Evolutionary conservation across 2,329 filamentous ascomycete species (phyloP).

Genomic region (Byssochlamys sp.): DNA sequence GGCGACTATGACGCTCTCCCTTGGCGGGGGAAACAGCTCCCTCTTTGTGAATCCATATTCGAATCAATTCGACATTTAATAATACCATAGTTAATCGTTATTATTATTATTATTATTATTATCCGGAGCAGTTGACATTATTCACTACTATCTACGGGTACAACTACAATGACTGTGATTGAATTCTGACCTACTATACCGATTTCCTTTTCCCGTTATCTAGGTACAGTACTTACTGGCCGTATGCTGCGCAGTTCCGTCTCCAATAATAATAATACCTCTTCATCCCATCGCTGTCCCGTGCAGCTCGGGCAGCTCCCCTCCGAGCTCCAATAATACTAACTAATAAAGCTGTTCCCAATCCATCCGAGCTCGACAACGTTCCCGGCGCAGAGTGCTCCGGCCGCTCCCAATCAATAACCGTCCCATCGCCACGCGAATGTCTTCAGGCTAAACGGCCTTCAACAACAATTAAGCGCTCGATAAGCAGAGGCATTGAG

Average conservation of each 20-base stretch:
- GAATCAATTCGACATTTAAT: no score
- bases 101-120: no score
- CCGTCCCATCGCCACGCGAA: conserved; percentile 18
- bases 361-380: not conserved
- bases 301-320: not conserved
- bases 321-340: not conserved
- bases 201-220: no score
- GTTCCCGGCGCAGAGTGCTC: conserved; percentile 24
- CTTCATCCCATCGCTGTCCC: not conserved
- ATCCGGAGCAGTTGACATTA: no score
- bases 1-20: conserved; percentile 15
- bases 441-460: not conserved
- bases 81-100: no score
- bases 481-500: not conserved
- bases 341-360: conserved; percentile 1
- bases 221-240: no score
- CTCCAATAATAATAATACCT: no score
- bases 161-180: no score
- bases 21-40: not conserved
- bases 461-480: not conserved
- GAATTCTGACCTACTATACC: no score
- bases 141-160: no score
- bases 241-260: no score
- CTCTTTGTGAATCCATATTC: no score
- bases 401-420: conserved; percentile 17